A percentile compares a stretch with the other conserved stretches of the same genome.
Evolutionary conservation across 2,329 filamentous ascomycete genomes (phyloP).

Genomic region (Lojkania enalia): DNA sequence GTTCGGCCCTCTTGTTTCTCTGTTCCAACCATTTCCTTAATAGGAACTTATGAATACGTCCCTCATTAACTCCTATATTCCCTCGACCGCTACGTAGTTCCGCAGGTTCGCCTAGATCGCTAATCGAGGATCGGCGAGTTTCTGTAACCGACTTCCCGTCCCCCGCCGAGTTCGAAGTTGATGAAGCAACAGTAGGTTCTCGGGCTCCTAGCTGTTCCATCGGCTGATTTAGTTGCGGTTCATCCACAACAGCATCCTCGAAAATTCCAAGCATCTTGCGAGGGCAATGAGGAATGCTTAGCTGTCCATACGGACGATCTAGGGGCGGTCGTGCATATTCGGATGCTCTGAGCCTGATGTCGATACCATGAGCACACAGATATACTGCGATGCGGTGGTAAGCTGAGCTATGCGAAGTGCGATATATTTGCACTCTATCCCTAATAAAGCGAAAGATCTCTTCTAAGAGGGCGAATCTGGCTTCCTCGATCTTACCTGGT

Average conservation of each 20-base stretch:
- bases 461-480: not conserved
- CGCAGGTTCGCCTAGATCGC: not conserved
- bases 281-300: not conserved
- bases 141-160: not conserved
- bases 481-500: not conserved
- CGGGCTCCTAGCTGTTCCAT: not conserved
- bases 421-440: not conserved
- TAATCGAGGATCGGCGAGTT: not conserved
- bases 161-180: not conserved
- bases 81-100: not conserved
- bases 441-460: not conserved
- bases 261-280: not conserved
- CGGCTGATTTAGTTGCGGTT: not conserved
- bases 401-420: not conserved
- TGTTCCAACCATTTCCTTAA: not conserved
- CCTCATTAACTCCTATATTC: not conserved
- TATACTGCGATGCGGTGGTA: not conserved
- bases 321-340: not conserved
- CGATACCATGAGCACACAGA: not conserved
- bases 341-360: not conserved
- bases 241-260: not conserved
- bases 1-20: not conserved
- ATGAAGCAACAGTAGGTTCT: not conserved
- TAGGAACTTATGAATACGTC: not conserved
- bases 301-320: not conserved